Conservation (phyloP, 805 yeast species). For the Saturnispora dispora region DNA sequence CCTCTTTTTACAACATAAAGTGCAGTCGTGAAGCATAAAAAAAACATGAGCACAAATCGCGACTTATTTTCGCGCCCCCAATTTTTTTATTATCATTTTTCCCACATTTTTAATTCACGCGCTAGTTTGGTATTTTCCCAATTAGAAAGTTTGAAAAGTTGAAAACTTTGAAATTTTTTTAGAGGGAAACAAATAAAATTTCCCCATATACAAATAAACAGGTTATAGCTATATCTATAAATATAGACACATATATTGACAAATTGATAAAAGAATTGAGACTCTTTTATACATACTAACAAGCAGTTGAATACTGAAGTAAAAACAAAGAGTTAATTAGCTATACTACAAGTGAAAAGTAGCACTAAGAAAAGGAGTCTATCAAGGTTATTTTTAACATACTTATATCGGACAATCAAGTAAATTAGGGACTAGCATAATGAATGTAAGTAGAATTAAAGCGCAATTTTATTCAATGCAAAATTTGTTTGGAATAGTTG, state of each 20-base stretch:
- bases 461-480: not conserved
- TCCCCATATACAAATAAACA: not conserved
- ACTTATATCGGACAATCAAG: not conserved
- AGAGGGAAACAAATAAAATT: not conserved
- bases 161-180: not conserved
- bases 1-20: not conserved
- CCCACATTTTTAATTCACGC: not conserved
- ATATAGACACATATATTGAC: not conserved
- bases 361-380: too few species aligned
- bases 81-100: too few species aligned
- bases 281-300: not conserved
- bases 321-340: too few species aligned
- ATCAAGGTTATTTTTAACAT: too few species aligned
- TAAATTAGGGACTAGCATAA: not conserved
- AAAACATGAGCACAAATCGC: not conserved
- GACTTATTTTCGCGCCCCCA: not conserved
- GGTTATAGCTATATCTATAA: not conserved
- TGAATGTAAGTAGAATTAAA: not conserved
- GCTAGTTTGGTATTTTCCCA: not conserved
- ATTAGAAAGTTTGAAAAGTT: not conserved
- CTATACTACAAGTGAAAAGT: not conserved
- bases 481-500: not conserved
- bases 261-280: not conserved
- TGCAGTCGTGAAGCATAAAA: not conserved
- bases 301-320: not conserved